Evolutionary conservation across 495 filamentous ascomycete species (phyloP).

Genomic region (Penicillium soppii): DNA sequence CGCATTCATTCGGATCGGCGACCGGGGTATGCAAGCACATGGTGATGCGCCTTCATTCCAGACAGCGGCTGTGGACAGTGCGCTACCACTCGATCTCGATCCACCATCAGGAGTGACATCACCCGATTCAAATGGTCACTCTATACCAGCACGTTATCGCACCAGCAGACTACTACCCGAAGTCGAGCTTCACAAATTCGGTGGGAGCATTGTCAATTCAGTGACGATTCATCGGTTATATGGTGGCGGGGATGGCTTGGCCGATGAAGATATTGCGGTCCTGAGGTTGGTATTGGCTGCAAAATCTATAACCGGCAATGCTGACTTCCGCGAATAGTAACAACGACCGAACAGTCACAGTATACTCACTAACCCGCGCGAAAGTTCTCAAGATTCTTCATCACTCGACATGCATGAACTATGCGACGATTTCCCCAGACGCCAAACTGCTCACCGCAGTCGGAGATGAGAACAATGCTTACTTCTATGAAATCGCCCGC

Average conservation of each 20-base stretch:
- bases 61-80: conserved; percentile 59
- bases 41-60: conserved; percentile 33
- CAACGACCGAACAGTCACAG: conserved; percentile 82
- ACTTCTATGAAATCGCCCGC: conserved; percentile 64
- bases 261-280: conserved; percentile 62
- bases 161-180: conserved; percentile 40
- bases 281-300: conserved; percentile 50
- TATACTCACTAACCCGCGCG: conserved; percentile 68
- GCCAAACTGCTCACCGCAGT: conserved; percentile 78
- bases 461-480: conserved; percentile 79
- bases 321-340: conserved; percentile 51
- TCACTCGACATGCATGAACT: conserved; percentile 83
- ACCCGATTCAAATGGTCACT: conserved; percentile 22
- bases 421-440: conserved; percentile 87
- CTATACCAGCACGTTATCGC: conserved; percentile 30
- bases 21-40: conserved; percentile 27
- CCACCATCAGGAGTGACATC: conserved; percentile 29
- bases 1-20: conserved; percentile 66
- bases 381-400: conserved; percentile 64
- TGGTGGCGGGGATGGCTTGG: conserved; percentile 41
- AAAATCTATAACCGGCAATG: background rate
- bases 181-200: conserved; percentile 52
- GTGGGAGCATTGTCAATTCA: conserved; percentile 66
- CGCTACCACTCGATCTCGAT: conserved; percentile 58
- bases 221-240: conserved; percentile 65